Percentiles rank a stretch among this genome's conserved stretches.
Conservation (phyloP, 108 stramenopile genomes). For the Mayamaea pseudoterrestris region DNA sequence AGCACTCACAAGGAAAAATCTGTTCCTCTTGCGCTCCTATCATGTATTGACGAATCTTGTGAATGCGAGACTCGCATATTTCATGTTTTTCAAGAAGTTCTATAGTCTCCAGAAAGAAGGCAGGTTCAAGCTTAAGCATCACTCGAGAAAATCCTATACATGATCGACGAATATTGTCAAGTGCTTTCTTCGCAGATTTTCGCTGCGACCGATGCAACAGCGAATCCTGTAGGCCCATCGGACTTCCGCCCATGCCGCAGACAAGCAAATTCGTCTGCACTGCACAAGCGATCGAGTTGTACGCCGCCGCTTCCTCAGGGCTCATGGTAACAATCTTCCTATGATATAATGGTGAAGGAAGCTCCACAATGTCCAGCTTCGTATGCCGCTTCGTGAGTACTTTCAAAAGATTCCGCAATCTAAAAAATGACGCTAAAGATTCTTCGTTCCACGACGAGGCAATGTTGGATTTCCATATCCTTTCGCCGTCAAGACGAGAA, state of each 20-base stretch:
- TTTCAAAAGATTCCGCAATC: conserved; percentile 38
- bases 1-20: conserved; percentile 47
- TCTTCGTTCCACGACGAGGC: conserved; percentile 39
- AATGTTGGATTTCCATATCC: conserved; percentile 41
- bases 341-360: conserved; percentile 38
- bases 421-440: conserved; percentile 40
- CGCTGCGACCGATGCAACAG: conserved; percentile 54
- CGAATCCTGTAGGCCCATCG: conserved; percentile 69
- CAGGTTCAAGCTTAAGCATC: conserved; percentile 23
- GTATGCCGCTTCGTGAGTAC: conserved; percentile 77
- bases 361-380: conserved; percentile 50
- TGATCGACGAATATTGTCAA: conserved; percentile 56
- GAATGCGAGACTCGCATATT: conserved; percentile 19
- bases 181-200: conserved; percentile 41
- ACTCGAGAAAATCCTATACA: conserved; percentile 65
- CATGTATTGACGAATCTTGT: conserved; percentile 44
- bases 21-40: conserved; percentile 28
- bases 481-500: conserved; percentile 30
- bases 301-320: conserved; percentile 36
- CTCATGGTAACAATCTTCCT: conserved; percentile 38
- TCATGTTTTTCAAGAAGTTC: conserved; percentile 26
- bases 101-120: conserved; percentile 52
- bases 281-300: conserved; percentile 65
- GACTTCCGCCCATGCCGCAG: conserved; percentile 71
- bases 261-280: conserved; percentile 48